Base-by-base conservation (phyloP, 1,284 basidiomycete species). In the Trametes versicolor region DNA sequence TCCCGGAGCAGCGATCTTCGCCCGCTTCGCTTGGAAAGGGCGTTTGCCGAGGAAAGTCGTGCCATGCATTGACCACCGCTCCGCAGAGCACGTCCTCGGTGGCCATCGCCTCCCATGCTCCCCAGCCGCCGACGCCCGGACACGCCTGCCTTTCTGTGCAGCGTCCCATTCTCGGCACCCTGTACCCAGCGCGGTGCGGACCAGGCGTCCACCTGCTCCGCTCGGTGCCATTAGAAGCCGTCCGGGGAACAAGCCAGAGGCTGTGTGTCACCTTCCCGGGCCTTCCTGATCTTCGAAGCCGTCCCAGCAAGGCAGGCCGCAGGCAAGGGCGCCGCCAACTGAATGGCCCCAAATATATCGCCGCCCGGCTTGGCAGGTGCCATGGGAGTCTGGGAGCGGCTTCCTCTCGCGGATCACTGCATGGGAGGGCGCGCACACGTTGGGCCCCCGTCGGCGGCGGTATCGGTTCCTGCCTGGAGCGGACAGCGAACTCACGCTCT, bases 211-310 rank as follows among this genome's bases (percentile, higher is more conserved):
- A 69, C 58, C 60, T 66, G 65, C 47, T 49, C 62, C 52, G 58
- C 57, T 29, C 66, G 69, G 66, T 10, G 64, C 60, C 58, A 60
- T 48, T 68, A 70, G 66, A 70, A 70, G 66, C 54, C 36, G 41
- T 25, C 64, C 69, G 69, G 66, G 69, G 66, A 70, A 70, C 66
- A 70, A 69, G 64, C 65, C 63, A 69, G 65, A 69, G 62, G 68
- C 65, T 67, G 64, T 70, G 66, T 66, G 69, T 50, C 61, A 61
- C 59, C 64, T 43, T 62, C 66, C 64, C 60, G 64, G 53, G 62
- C 62, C 54, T 51, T 58, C 68, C 65, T 66, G 68, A 66, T 64
- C 63, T 60, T 67, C 68, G 64, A 63, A 61, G 63, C 17, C 49
- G 55, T 57, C 68, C 65, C 58, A 58, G 29, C 34, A 54, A 52